These are phyloP conservation scores for Citrullus amarus DNA, from an alignment of 306 rosid genomes.

Conservation along the genomic window DNA sequence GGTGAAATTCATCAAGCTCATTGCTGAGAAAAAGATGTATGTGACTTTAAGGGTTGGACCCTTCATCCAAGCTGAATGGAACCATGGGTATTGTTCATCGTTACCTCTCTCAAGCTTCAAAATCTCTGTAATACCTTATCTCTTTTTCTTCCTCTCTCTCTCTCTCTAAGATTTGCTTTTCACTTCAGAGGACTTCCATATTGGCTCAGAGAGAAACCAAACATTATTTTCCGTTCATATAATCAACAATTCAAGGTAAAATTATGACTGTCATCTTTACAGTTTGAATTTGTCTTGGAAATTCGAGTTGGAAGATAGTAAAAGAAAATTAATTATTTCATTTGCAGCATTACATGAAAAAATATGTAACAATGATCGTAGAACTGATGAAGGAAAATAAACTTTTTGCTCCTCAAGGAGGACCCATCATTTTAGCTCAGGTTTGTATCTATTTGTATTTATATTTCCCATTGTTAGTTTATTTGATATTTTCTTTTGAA, in stretches of 20 bases:
- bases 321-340: neutral
- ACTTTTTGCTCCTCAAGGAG: conserved; percentile 75
- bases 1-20: conserved; percentile 49
- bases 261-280: neutral
- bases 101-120: neutral
- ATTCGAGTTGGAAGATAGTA: neutral
- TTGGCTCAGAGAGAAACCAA: conserved; percentile 75
- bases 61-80: conserved; percentile 96
- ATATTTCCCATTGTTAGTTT: neutral
- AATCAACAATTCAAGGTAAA: conserved; percentile 64
- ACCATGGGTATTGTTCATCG: conserved; percentile 49
- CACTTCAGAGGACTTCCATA: conserved; percentile 74
- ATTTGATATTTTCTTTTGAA: neutral
- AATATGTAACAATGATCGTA: conserved; percentile 31
- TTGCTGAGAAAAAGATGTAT: conserved; percentile 42
- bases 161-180: neutral
- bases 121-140: neutral
- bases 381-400: conserved; percentile 49
- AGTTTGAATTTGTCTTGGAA: neutral
- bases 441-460: conserved; percentile 15
- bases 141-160: neutral
- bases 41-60: conserved; percentile 74
- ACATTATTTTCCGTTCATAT: conserved; percentile 50
- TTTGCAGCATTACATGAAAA: conserved; percentile 52
- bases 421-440: conserved; percentile 85